Percentiles rank a stretch among this genome's conserved stretches.
Conservation (phyloP, 768 basidiomycete genomes). For the Mycena albidolilacea region DNA sequence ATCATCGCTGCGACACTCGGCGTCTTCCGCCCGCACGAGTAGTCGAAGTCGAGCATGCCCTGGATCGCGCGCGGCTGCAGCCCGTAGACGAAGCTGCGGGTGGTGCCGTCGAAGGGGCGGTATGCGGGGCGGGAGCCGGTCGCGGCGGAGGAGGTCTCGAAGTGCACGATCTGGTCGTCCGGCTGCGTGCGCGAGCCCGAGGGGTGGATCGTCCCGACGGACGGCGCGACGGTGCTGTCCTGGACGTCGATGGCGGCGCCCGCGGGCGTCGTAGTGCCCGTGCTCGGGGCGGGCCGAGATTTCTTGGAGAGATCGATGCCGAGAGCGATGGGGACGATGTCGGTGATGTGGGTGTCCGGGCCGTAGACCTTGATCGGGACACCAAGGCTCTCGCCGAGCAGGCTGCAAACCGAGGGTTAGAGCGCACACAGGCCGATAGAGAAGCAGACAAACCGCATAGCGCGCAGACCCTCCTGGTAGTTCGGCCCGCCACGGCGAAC, state of each 20-base stretch:
- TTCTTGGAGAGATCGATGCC: slow-evolving; percentile 76
- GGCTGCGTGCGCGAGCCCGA: slow-evolving; percentile 88
- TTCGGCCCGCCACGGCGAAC: slow-evolving; percentile 99
- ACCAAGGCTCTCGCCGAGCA: slow-evolving; percentile 96
- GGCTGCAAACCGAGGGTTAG: slow-evolving; percentile 38
- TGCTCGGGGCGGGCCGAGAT: slow-evolving; percentile 50
- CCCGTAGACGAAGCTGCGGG: slow-evolving; percentile 98
- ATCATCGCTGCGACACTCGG: slow-evolving; percentile 99
- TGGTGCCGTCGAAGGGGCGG: slow-evolving; percentile 92
- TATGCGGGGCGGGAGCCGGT: slow-evolving; percentile 77
- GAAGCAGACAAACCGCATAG: slow-evolving; percentile 74
- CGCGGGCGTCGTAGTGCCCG: slow-evolving; percentile 63
- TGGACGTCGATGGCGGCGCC: slow-evolving; percentile 51
- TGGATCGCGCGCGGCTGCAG: slow-evolving; percentile 99
- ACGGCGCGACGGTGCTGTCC: slow-evolving; percentile 57
- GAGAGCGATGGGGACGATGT: slow-evolving; percentile 98
- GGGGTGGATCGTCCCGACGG: slow-evolving; percentile 81
- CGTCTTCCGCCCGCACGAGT: slow-evolving; percentile 91
- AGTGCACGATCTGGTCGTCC: slow-evolving; percentile 92
- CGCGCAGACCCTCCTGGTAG: slow-evolving; percentile 98
- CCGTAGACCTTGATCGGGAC: slow-evolving; percentile 98
- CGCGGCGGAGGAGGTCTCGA: slow-evolving; percentile 66
- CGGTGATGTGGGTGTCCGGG: slow-evolving; percentile 98
- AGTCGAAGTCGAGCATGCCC: slow-evolving; percentile 98
- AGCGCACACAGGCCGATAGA: neutral